Evolutionary conservation across 1,139 yeast genomes (phyloP).

Genomic region (Wickerhamiella pararugosa): DNA sequence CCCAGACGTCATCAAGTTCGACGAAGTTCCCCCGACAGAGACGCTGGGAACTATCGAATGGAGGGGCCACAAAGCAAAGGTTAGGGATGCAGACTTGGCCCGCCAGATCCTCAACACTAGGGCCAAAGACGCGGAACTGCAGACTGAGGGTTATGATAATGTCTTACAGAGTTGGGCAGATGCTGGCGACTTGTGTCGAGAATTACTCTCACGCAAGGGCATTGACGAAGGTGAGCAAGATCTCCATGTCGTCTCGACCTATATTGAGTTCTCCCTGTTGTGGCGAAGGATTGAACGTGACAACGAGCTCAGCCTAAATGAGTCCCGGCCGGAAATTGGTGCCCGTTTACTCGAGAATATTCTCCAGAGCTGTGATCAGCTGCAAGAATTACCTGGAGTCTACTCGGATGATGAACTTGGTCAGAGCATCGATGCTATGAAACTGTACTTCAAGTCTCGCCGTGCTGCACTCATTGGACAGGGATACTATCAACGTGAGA

Average conservation of each 20-base stretch:
- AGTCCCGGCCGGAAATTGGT: slow-evolving; percentile 25
- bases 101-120: slow-evolving; percentile 31
- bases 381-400: slow-evolving; percentile 80
- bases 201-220: slow-evolving; percentile 28
- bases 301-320: slow-evolving; percentile 16
- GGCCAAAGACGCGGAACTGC: slow-evolving; percentile 17
- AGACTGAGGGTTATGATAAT: slow-evolving; percentile 30
- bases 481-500: slow-evolving; percentile 33
- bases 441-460: slow-evolving; percentile 32
- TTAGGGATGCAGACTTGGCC: slow-evolving; percentile 62
- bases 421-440: slow-evolving; percentile 30
- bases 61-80: slow-evolving; percentile 58
- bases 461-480: slow-evolving; percentile 36
- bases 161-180: slow-evolving; percentile 43
- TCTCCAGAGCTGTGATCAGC: slow-evolving; percentile 35
- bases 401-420: slow-evolving; percentile 62
- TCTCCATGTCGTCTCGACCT: slow-evolving; percentile 61
- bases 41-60: slow-evolving; percentile 36
- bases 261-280: slow-evolving; percentile 51
- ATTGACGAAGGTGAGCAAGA: slow-evolving; percentile 44
- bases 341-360: slow-evolving; percentile 38
- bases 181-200: slow-evolving; percentile 36
- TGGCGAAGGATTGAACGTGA: slow-evolving; percentile 64
- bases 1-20: slow-evolving; percentile 14
- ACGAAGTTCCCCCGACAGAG: slow-evolving; percentile 15